These are phyloP conservation scores for Phytophthora nicotianae DNA, from an alignment of 352 stramenopile genomes.

Conservation along the genomic window DNA sequence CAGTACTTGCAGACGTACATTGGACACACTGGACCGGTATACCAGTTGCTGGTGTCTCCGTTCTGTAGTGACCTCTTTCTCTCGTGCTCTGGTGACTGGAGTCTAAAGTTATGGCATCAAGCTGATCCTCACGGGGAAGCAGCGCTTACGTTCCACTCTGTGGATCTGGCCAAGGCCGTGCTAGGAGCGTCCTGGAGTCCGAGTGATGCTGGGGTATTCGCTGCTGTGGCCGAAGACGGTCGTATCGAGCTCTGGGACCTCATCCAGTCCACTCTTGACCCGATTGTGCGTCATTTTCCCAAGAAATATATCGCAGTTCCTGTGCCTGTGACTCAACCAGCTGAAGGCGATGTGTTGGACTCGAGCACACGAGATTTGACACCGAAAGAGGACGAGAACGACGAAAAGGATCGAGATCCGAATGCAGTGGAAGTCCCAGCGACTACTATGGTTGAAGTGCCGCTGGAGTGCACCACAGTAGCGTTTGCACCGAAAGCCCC, in stretches of 20 bases:
- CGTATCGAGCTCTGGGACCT: conserved; percentile 93
- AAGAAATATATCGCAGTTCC: conserved; percentile 50
- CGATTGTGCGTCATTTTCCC: conserved; percentile 77
- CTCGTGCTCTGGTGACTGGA: conserved; percentile 91
- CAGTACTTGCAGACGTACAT: conserved; percentile 93
- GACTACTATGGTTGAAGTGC: conserved; percentile 41
- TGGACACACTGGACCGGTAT: conserved; percentile 89
- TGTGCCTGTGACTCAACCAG: conserved; percentile 3
- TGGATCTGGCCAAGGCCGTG: conserved; percentile 82
- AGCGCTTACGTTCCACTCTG: conserved; percentile 69
- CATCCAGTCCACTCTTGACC: conserved; percentile 82
- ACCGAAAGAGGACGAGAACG: conserved; percentile 13
- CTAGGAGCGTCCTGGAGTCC: conserved; percentile 90
- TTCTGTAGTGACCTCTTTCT: conserved; percentile 89
- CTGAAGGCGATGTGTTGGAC: conserved; percentile 4
- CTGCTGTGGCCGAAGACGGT: conserved; percentile 87
- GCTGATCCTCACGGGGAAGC: conserved; percentile 46
- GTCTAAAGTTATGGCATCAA: conserved; percentile 88
- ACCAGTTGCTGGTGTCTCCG: conserved; percentile 86
- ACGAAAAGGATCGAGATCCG: conserved; percentile 12
- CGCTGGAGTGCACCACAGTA: conserved; percentile 71
- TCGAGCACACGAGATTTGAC: conserved; percentile 23
- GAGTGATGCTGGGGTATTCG: conserved; percentile 82
- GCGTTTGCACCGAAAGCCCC: conserved; percentile 72
- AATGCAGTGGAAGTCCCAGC: conserved; percentile 10